Conservation (phyloP, 2,329 filamentous ascomycete species). For the Xylaria sp. region DNA sequence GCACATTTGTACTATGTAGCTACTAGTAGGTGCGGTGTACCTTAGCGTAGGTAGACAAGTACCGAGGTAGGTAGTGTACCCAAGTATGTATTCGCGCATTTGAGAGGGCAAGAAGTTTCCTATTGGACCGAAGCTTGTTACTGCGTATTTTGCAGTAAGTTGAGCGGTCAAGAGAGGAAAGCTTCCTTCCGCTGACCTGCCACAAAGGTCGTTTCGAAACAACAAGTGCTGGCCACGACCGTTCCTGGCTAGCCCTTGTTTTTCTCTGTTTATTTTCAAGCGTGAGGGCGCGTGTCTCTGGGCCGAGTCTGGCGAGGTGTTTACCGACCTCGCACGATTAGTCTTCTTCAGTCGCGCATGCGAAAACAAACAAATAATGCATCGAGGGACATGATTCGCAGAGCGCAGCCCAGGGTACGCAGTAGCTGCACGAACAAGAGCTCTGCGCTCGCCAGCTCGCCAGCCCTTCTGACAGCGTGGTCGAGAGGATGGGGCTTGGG, state of each 20-base stretch:
- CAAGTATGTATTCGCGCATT: slow-evolving; percentile 29
- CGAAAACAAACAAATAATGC: slow-evolving; percentile 44
- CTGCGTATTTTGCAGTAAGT: slow-evolving; percentile 14
- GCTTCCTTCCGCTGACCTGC: slow-evolving; percentile 24
- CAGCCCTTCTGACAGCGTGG: slow-evolving; percentile 40
- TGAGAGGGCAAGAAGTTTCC: slow-evolving; percentile 33
- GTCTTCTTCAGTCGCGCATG: slow-evolving; percentile 35
- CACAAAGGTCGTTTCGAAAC: slow-evolving; percentile 30
- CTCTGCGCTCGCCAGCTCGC: slow-evolving; percentile 38
- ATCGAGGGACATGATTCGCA: slow-evolving; percentile 47
- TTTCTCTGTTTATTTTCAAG: slow-evolving; percentile 30
- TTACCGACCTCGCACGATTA: slow-evolving; percentile 24
- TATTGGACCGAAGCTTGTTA: slow-evolving; percentile 41
- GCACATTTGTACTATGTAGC: slow-evolving; percentile 2
- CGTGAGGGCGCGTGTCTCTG: slow-evolving; percentile 22
- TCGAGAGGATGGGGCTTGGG: slow-evolving; percentile 45
- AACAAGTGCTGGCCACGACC: slow-evolving; percentile 24
- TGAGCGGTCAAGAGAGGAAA: slow-evolving; percentile 47
- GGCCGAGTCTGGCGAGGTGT: slow-evolving; percentile 27
- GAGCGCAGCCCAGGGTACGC: slow-evolving; percentile 44
- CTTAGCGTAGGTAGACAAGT: slow-evolving; percentile 39
- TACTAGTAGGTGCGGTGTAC: slow-evolving; percentile 44
- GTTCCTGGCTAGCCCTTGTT: slow-evolving; percentile 13
- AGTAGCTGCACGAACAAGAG: slow-evolving; percentile 42
- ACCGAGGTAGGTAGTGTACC: slow-evolving; percentile 27